phyloP scores from a whole-genome alignment of 2,329 filamentous ascomycete genomes.

The Zarea fungicola region DNA sequence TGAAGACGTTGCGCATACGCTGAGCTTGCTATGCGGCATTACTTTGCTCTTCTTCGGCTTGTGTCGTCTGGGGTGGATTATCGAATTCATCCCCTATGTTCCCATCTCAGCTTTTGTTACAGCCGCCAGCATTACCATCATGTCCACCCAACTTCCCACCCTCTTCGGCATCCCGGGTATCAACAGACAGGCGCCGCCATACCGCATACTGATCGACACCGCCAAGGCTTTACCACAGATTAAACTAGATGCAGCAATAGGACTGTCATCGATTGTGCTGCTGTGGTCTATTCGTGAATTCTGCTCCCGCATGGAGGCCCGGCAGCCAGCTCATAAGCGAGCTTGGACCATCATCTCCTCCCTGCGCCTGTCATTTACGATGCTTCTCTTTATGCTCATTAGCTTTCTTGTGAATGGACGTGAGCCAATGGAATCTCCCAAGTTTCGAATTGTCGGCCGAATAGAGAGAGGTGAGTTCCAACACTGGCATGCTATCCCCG shows the following conservation, averaged over 20 bases:
- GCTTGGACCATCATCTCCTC: constrained; percentile 71
- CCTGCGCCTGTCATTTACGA: constrained; percentile 68
- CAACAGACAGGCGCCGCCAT: constrained; percentile 40
- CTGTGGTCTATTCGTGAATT: constrained; percentile 59
- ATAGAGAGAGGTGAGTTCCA: constrained; percentile 53
- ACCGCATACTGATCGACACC: constrained; percentile 40
- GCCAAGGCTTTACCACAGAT: constrained; percentile 36
- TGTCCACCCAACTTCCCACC: constrained; percentile 40
- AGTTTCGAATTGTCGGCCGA: constrained; percentile 58
- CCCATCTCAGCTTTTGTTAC: constrained; percentile 49
- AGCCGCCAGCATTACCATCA: constrained; percentile 46
- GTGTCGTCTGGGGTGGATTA: constrained; percentile 42
- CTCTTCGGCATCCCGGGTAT: constrained; percentile 38
- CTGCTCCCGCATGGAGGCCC: constrained; percentile 56
- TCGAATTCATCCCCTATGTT: constrained; percentile 47
- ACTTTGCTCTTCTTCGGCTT: constrained; percentile 42
- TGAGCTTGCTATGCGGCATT: constrained; percentile 40
- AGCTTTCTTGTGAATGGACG: constrained; percentile 62
- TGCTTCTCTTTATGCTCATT: constrained; percentile 69
- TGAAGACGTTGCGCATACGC: constrained; percentile 37
- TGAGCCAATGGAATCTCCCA: constrained; percentile 34
- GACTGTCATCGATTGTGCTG: constrained; percentile 59
- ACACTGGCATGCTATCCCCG: no score
- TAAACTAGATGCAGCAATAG: constrained; percentile 65
- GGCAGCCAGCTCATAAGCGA: constrained; percentile 55